Evolutionary conservation across 2,329 filamentous ascomycete species (phyloP), one percentile per base, ranked within the genome.

Genomic region (Fusarium acutatum): DNA sequence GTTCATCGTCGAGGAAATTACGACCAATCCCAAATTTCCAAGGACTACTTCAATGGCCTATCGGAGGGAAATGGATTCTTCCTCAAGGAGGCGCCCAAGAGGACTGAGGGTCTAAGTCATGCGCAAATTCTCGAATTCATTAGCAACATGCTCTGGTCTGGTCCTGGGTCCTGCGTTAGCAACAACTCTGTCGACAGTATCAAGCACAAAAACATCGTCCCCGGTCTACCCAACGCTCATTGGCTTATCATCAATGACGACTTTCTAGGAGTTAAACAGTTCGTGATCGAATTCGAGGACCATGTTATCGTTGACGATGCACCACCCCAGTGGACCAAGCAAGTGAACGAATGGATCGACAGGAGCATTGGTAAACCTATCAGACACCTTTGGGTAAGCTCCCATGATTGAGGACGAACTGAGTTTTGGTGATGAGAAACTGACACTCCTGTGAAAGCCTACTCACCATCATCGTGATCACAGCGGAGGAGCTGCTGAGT

Each of bases 1-100:
- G n/a, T n/a, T n/a, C n/a, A n/a, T n/a, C n/a, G n/a, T n/a, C n/a
- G n/a, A n/a, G n/a, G n/a, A n/a, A n/a, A n/a, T n/a, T n/a, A n/a
- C n/a, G n/a, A n/a, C n/a, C n/a, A n/a, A n/a, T n/a, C n/a, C n/a
- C n/a, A n/a, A n/a, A n/a, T n/a, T n/a, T n/a, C n/a, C n/a, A n/a
- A n/a, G n/a, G n/a, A n/a, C n/a, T n/a, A n/a, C n/a, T n/a, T n/a
- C n/a, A n/a, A n/a, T n/a, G n/a, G n/a, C n/a, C n/a, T n/a, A n/a
- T n/a, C 22, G 2, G 38, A 41, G 0, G 22, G 38, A 1, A n/a
- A 41, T 0, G 38, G 38, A n/a, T n/a, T 41, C 6, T 41, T 41
- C 14, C 38, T 22, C 14, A 41, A n/a, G 11, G 38, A 41, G 8
- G 9, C 22, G 22, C 38, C 38, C 14, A n/a, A 41, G 22, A n/a